Percentiles rank a stretch among this genome's conserved stretches.
phyloP scores from a whole-genome alignment of 1,284 basidiomycete genomes.

The Fomitopsis betulina region DNA sequence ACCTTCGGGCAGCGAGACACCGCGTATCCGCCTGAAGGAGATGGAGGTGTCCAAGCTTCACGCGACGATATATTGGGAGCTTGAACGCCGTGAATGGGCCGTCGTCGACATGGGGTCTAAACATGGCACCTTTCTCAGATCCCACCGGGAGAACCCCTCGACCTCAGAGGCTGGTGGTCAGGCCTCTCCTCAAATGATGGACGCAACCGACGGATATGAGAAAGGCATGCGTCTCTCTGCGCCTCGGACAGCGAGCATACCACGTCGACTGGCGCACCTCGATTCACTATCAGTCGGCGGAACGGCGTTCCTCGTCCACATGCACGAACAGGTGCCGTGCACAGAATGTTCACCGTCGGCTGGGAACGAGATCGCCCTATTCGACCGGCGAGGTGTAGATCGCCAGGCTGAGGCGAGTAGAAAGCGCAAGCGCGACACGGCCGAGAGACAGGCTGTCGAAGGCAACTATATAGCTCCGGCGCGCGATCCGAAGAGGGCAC shows the following conservation, averaged over 20 bases:
- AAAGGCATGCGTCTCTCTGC: constrained; percentile 53
- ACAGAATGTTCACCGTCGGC: constrained; percentile 47
- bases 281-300: constrained; percentile 63
- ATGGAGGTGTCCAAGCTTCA: constrained; percentile 79
- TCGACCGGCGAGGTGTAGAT: constrained; percentile 32
- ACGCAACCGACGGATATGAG: constrained; percentile 4
- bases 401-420: constrained; percentile 16
- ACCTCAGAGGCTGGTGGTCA: background rate
- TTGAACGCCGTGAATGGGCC: constrained; percentile 51
- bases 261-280: constrained; percentile 53
- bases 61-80: constrained; percentile 70
- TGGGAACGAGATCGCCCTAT: constrained; percentile 56
- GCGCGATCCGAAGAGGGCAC: constrained; percentile 53
- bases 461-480: background rate
- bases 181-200: background rate
- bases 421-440: constrained; percentile 29
- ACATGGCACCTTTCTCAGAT: constrained; percentile 66
- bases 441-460: background rate
- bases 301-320: constrained; percentile 64
- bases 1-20: constrained; percentile 41
- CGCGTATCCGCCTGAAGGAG: constrained; percentile 71
- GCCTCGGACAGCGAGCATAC: constrained; percentile 61
- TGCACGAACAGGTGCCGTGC: constrained; percentile 62
- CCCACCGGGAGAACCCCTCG: constrained; percentile 8
- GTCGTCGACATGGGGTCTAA: constrained; percentile 80